These are phyloP conservation scores for Colletotrichum cereale DNA, from an alignment of 2,329 filamentous ascomycete genomes.

Conservation along the genomic window DNA sequence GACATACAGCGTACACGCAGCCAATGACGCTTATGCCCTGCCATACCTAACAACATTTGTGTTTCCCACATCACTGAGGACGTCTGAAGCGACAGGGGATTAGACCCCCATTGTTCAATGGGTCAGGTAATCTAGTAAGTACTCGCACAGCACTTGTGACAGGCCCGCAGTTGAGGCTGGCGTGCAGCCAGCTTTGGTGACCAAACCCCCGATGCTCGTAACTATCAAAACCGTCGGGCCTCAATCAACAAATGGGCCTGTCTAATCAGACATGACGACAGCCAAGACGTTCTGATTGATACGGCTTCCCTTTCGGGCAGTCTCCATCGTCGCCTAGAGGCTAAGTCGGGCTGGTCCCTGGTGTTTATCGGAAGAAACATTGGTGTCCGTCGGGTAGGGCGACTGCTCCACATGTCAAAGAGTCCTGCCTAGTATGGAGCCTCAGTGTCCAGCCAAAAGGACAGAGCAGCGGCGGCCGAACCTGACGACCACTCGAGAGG, in stretches of 20 bases:
- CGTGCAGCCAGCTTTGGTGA: conserved; percentile 10
- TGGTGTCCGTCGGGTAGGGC: conserved; percentile 25
- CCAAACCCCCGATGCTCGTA: not conserved
- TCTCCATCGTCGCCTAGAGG: not conserved
- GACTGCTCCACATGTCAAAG: conserved; percentile 21
- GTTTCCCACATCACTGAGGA: conserved; percentile 36
- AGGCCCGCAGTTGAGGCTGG: conserved; percentile 18
- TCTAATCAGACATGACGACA: conserved; percentile 4
- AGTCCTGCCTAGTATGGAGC: not conserved
- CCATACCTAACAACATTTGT: conserved; percentile 10
- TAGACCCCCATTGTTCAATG: conserved; percentile 14
- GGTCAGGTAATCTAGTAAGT: conserved; percentile 18
- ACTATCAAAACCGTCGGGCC: not conserved
- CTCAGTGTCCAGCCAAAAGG: not conserved
- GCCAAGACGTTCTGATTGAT: conserved; percentile 2
- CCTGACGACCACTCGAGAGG: not conserved
- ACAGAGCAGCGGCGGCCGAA: not conserved
- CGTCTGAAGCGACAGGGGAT: conserved; percentile 22
- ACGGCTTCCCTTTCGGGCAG: conserved; percentile 4
- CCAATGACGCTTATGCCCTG: conserved; percentile 26
- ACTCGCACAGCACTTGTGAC: conserved; percentile 6
- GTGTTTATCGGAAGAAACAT: conserved; percentile 15
- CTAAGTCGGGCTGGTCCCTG: conserved; percentile 16
- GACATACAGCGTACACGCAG: conserved; percentile 30
- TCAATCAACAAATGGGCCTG: not conserved